Conservation (phyloP, 176 grass and related monocot genomes). For the Oryza nivara region DNA sequence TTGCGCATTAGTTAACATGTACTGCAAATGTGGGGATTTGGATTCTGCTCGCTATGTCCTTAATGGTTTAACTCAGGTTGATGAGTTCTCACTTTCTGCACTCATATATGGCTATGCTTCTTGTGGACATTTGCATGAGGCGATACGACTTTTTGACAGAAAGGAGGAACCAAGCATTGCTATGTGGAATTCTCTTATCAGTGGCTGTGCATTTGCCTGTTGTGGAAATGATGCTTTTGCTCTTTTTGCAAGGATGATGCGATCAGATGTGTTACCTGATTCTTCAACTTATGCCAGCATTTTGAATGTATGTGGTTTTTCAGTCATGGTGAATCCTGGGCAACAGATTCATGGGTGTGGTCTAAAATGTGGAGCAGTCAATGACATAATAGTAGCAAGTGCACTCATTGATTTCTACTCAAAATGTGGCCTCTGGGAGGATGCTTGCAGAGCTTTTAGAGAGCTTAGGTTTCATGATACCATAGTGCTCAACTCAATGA, state of each 20-base stretch:
- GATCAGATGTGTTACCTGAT: constrained; percentile 42
- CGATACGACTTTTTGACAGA: constrained; percentile 42
- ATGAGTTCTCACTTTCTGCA: constrained; percentile 69
- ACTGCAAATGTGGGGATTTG: constrained; percentile 64
- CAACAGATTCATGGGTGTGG: constrained; percentile 53
- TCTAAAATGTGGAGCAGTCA: constrained; percentile 55
- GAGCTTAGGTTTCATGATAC: constrained; percentile 63
- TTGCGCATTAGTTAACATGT: constrained; percentile 70
- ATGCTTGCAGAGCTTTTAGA: constrained; percentile 64
- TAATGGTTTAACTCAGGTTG: constrained; percentile 37
- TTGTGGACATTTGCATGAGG: constrained; percentile 48
- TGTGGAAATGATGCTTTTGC: constrained; percentile 55
- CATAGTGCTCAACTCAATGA: constrained; percentile 72
- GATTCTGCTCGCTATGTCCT: constrained; percentile 45
- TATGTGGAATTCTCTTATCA: constrained; percentile 74
- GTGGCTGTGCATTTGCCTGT: constrained; percentile 42
- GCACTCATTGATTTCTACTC: constrained; percentile 83
- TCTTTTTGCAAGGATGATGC: constrained; percentile 51
- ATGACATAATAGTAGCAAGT: constrained; percentile 57
- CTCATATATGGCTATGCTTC: constrained; percentile 55
- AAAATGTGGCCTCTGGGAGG: constrained; percentile 66
- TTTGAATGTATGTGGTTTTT: constrained; percentile 49
- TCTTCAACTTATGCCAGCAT: constrained; percentile 59
- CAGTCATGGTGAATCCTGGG: constrained; percentile 36
- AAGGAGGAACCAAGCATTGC: constrained; percentile 43